Base-by-base conservation (phyloP, 306 rosid species). In the Acmispon strigosus region DNA sequence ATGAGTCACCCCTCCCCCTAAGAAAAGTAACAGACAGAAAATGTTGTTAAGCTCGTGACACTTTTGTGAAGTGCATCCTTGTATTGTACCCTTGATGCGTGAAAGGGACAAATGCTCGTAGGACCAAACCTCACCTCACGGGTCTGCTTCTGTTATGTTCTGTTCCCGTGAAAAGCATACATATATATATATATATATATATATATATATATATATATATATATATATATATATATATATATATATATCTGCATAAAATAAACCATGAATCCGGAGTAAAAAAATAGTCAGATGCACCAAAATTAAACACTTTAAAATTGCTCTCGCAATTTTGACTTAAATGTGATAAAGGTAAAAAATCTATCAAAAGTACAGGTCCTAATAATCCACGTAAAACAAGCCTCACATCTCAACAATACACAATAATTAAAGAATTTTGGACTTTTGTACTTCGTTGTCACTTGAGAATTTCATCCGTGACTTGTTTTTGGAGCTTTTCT, bases 41-140 rank as follows among this genome's bases (percentile, higher is more conserved):
- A 34, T 72, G 12, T 5, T 72, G 14, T 11, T 27, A 32, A 27
- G 58, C 69, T 72, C 60, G 76, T 72, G 76, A 70, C 57, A 42
- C 56, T 24, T 56, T 56, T 70, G 29, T 56, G 5, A 14, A 42
- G 4, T 54, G 17, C 36, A 20, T 41, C 13, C n/a, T 42, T 62
- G 12, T 6, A 47, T 7, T 62, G 12, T 6, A 47, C 4, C 13
- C 6, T 16, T 18, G 13, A 8, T 50, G 59, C 12, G 36, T 62
- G 71, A 44, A 63, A 53, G 34, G 8, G 78, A 53, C 78, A 53
- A 27, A 16, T 27, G 13, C 39, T 10, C 1, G 57, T 63, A 14
- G 54, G 65, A 54, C 58, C 37, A 41, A 64, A 13, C 57, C 52
- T 74, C 47, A 13, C 57, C 52, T 74, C 47, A 73, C 78, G 78